Evolutionary conservation across 1,139 yeast genomes (phyloP).

Genomic region (Saccharomyces hybrid): DNA sequence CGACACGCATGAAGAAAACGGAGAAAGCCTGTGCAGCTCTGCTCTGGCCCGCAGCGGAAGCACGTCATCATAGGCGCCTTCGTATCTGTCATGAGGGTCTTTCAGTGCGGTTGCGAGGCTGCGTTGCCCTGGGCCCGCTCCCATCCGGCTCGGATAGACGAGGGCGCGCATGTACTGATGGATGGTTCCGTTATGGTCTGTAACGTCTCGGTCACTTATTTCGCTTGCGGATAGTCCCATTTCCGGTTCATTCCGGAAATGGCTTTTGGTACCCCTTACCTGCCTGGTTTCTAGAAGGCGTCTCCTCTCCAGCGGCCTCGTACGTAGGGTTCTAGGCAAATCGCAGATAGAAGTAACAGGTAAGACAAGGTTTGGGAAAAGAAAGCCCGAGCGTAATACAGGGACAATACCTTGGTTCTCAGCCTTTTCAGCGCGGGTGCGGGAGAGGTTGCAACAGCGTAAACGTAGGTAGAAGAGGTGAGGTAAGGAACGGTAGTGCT

Average conservation of each 20-base stretch:
- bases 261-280: background rate
- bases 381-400: background rate
- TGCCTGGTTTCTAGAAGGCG: background rate
- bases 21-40: background rate
- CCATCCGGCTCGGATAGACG: background rate
- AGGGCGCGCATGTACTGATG: background rate
- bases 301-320: background rate
- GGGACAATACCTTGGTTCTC: background rate
- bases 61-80: background rate
- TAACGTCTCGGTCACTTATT: background rate
- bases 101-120: background rate
- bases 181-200: background rate
- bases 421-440: conserved; percentile 1
- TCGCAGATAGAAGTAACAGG: background rate
- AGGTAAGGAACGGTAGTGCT: background rate
- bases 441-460: background rate
- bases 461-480: background rate
- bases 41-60: background rate
- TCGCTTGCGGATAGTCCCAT: background rate
- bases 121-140: background rate
- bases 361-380: background rate
- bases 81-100: background rate
- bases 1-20: background rate
- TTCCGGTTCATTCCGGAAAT: background rate
- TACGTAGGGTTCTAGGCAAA: background rate